Evolutionary conservation across 352 stramenopile genomes (phyloP).

Genomic region (Globisporangium apiculatum): DNA sequence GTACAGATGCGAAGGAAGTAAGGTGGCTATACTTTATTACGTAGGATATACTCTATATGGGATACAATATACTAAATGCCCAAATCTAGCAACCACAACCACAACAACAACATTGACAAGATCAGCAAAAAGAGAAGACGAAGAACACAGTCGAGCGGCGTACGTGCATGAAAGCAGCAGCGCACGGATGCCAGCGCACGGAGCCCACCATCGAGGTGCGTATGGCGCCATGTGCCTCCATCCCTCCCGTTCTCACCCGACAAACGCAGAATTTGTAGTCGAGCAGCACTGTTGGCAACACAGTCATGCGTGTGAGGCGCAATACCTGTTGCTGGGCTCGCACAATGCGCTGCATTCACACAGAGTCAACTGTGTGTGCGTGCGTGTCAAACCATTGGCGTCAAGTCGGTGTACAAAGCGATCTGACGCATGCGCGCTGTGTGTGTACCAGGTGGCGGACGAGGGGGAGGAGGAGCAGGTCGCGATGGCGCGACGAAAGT

Average conservation of each 20-base stretch:
- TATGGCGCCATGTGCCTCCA: neutral
- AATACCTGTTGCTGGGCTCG: neutral
- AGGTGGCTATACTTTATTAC: too few relatives aligned
- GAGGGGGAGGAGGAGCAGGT: conserved; percentile 8
- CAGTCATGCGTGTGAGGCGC: neutral
- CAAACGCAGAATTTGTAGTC: neutral
- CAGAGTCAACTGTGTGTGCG: neutral
- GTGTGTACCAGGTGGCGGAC: conserved; percentile 9
- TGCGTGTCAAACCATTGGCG: too few relatives aligned
- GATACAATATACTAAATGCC: too few relatives aligned
- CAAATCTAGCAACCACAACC: too few relatives aligned
- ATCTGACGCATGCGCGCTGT: neutral
- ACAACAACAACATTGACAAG: neutral
- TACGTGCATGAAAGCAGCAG: conserved; percentile 30
- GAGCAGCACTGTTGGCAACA: neutral
- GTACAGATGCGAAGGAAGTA: too few relatives aligned
- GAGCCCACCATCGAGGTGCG: conserved; percentile 20
- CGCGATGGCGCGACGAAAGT: conserved; percentile 2
- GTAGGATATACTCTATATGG: too few relatives aligned
- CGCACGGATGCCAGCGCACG: conserved; percentile 18
- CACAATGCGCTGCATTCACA: neutral
- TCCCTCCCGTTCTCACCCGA: neutral
- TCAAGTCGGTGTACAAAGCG: too few relatives aligned
- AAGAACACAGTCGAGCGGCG: neutral
- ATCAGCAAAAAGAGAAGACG: conserved; percentile 5